Evolutionary conservation across 345 rosid species (phyloP).

Genomic region (Eucalyptus paniculata): DNA sequence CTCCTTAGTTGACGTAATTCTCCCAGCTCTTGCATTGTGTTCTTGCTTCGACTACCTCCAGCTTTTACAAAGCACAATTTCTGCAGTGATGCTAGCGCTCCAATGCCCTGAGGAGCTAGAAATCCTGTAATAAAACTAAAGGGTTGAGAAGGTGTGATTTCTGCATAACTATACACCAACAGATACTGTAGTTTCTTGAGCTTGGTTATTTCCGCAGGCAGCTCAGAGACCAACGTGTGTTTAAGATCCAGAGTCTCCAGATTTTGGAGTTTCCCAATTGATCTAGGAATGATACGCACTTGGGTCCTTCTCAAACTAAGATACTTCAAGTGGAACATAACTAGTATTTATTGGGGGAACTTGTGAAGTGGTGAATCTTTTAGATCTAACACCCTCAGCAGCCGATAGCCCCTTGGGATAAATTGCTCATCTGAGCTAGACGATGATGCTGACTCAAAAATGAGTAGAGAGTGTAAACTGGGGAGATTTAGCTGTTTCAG

Average conservation of each 20-base stretch:
- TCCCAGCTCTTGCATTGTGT: too few relatives aligned
- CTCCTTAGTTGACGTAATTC: too few relatives aligned
- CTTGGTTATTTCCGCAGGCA: not conserved
- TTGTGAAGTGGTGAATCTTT: accelerated
- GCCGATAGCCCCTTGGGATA: accelerated
- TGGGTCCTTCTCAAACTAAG: not conserved
- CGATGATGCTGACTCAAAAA: not conserved
- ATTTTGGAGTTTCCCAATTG: not conserved
- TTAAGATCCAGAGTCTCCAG: not conserved
- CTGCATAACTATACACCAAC: accelerated
- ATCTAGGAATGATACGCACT: not conserved
- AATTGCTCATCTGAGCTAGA: not conserved
- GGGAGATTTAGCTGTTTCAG: accelerated
- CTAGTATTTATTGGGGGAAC: not conserved
- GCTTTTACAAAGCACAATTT: too few relatives aligned
- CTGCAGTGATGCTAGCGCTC: accelerated
- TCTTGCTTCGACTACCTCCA: too few relatives aligned
- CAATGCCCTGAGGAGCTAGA: not conserved
- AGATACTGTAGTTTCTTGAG: not conserved
- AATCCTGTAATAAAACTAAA: accelerated
- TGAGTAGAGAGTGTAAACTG: not conserved
- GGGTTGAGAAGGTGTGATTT: accelerated
- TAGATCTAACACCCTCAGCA: not conserved
- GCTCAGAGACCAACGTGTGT: not conserved
- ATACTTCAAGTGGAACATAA: not conserved